phyloP scores from a whole-genome alignment of 331 rosid genomes.

The Pyrus hybrid region DNA sequence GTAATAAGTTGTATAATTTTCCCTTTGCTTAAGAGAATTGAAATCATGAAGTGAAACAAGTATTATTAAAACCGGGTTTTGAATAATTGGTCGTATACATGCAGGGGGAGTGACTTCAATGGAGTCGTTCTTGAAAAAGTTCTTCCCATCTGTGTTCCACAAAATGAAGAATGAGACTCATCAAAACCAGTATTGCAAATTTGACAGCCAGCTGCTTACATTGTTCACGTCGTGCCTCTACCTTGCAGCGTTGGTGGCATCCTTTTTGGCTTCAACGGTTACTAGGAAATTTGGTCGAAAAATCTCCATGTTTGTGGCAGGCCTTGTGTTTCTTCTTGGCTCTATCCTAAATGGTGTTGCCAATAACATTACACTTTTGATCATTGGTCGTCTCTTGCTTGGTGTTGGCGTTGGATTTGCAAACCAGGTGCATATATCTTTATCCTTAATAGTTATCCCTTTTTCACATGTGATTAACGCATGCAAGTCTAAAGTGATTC shows the following conservation, averaged over 20 bases:
- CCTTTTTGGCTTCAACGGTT: conserved; percentile 28
- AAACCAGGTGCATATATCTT: conserved; percentile 17
- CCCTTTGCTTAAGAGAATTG: too few relatives aligned
- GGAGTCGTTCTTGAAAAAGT: not conserved
- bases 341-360: conserved; percentile 28
- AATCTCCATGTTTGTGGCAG: conserved; percentile 29
- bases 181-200: conserved; percentile 30
- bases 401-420: conserved; percentile 42
- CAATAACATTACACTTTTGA: conserved; percentile 4
- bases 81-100: too few relatives aligned
- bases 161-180: conserved; percentile 10
- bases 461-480: too few relatives aligned
- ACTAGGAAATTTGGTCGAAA: conserved; percentile 23
- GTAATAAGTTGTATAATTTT: not conserved
- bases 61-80: too few relatives aligned
- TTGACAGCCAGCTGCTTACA: conserved; percentile 24
- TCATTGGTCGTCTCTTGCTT: conserved; percentile 29
- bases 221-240: conserved; percentile 38
- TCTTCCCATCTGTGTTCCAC: not conserved
- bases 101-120: not conserved
- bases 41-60: too few relatives aligned
- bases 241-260: conserved; percentile 30
- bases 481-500: too few relatives aligned
- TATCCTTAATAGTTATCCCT: too few relatives aligned
- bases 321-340: conserved; percentile 26